These are phyloP conservation scores for Closterium sp. DNA, from an alignment of 139 green algal species.

Conservation along the genomic window DNA sequence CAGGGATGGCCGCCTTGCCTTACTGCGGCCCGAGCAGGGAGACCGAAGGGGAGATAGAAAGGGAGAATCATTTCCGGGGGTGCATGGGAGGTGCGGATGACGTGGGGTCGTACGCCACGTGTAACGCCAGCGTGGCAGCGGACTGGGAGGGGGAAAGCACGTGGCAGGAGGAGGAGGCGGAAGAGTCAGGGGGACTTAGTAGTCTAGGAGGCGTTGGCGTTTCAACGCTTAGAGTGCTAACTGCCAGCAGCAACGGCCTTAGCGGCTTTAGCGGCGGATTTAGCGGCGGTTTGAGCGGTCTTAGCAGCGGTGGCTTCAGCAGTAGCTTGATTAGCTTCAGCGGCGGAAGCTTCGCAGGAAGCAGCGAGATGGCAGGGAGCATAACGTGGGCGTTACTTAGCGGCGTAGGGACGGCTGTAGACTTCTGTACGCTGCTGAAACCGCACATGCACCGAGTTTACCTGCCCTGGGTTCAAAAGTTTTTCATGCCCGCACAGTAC, in stretches of 20 bases:
- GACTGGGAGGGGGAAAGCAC: neutral
- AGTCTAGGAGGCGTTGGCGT: neutral
- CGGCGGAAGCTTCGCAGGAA: neutral
- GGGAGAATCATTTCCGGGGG: neutral
- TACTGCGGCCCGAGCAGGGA: neutral
- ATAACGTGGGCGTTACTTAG: neutral
- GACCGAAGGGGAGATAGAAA: neutral
- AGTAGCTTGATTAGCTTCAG: neutral
- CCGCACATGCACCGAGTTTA: neutral
- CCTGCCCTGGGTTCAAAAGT: neutral
- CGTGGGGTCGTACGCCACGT: neutral
- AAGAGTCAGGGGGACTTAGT: neutral
- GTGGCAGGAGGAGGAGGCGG: neutral
- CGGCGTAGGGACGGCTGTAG: neutral
- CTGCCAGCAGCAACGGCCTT: neutral
- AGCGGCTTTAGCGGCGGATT: neutral
- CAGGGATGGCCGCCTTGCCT: neutral
- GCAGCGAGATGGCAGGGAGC: neutral
- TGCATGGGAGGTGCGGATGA: neutral
- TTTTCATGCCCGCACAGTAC: constrained; percentile 8
- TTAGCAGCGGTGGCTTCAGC: neutral
- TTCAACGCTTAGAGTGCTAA: neutral
- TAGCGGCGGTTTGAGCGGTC: neutral
- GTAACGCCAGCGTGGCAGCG: neutral
- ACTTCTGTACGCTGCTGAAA: neutral